Evolutionary conservation across 495 filamentous ascomycete genomes (phyloP).

Genomic region (Penicillium salamii): DNA sequence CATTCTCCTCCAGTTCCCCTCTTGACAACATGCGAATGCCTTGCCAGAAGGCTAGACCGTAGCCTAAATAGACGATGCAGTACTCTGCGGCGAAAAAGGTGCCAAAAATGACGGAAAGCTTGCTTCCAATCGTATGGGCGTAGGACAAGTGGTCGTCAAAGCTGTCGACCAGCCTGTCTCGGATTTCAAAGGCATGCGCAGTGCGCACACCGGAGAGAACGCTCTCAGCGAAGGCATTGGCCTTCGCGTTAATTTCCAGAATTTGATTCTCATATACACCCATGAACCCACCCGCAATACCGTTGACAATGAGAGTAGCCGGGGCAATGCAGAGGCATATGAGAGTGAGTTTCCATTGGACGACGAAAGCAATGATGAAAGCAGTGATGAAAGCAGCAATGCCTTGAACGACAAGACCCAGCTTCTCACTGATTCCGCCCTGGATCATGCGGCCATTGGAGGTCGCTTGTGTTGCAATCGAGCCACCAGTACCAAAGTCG

Average conservation of each 20-base stretch:
- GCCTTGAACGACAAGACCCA: constrained; percentile 24
- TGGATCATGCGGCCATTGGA: constrained; percentile 25
- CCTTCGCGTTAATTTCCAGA: constrained; percentile 4
- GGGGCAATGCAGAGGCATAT: constrained; percentile 16
- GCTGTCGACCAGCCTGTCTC: constrained; percentile 3
- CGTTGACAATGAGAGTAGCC: constrained; percentile 2
- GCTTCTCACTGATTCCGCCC: constrained; percentile 31
- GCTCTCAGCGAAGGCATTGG: constrained; percentile 15
- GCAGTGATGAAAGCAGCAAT: constrained; percentile 28
- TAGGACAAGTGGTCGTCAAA: neutral
- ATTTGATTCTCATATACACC: neutral
- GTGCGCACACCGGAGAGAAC: constrained; percentile 11
- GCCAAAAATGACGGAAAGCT: neutral
- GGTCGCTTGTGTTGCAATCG: neutral
- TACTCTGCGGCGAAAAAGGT: constrained; percentile 10
- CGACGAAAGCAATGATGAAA: constrained; percentile 14
- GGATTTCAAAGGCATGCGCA: constrained; percentile 11
- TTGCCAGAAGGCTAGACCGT: constrained; percentile 24
- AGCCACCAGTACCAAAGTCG: neutral
- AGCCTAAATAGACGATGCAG: constrained; percentile 12
- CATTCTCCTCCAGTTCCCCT: constrained; percentile 73
- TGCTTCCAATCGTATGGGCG: neutral
- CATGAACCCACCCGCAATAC: constrained; percentile 46
- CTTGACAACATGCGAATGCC: constrained; percentile 59
- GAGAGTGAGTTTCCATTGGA: constrained; percentile 30